Conservation (phyloP, 1,284 basidiomycete species). For the Neonothopanus nambi region DNA sequence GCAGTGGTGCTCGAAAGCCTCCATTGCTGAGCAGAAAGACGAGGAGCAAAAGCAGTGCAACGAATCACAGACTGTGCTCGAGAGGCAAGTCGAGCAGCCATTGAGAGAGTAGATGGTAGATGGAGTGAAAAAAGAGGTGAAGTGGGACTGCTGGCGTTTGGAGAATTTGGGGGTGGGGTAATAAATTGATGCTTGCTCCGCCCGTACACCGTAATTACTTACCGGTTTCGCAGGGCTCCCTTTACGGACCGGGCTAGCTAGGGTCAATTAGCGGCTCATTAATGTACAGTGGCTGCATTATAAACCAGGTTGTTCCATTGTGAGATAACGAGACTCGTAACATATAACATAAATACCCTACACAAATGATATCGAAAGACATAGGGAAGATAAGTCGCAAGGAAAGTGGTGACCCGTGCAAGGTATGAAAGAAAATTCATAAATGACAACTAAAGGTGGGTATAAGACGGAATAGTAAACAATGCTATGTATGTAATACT, state of each 20-base stretch:
- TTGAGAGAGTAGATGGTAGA: conserved; percentile 15
- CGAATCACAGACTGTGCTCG: conserved; percentile 12
- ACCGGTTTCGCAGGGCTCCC: not conserved
- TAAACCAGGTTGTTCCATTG: conserved; percentile 20
- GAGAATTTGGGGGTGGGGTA: not conserved
- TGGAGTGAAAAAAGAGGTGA: not conserved
- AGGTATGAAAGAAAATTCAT: conserved; percentile 1
- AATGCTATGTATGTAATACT: not conserved
- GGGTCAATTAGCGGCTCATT: too few relatives aligned
- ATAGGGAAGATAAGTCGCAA: conserved; percentile 4
- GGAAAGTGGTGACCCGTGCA: conserved; percentile 7
- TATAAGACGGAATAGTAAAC: not conserved
- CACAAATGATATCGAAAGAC: conserved; percentile 16
- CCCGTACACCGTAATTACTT: not conserved
- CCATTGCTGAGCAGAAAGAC: conserved; percentile 14
- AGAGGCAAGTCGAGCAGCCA: conserved; percentile 23
- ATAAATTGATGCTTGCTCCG: not conserved
- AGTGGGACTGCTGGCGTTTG: not conserved
- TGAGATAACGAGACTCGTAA: conserved; percentile 9
- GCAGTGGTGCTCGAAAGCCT: conserved; percentile 23
- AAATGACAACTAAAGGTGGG: conserved; percentile 13
- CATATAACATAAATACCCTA: conserved; percentile 20
- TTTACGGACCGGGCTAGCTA: too few relatives aligned
- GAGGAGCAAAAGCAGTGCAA: conserved; percentile 4
- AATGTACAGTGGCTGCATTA: not conserved